A percentile compares a stretch with the other conserved stretches of the same genome.
Evolutionary conservation across 169 alveolate species (phyloP).

Genomic region (Eimeria zaria): DNA sequence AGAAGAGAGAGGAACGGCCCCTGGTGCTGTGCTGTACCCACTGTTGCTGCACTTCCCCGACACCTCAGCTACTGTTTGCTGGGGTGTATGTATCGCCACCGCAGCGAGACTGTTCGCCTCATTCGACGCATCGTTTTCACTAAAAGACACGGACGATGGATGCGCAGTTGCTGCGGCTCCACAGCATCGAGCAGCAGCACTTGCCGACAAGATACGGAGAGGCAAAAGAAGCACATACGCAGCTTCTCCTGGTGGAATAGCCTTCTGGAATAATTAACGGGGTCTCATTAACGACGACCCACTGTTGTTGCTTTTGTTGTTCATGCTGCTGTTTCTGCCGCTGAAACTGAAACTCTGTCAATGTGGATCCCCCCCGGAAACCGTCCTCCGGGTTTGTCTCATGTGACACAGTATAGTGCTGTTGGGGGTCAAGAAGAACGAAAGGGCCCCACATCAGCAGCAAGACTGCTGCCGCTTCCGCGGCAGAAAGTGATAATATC

Average conservation of each 20-base stretch:
- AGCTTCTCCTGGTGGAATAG: background rate
- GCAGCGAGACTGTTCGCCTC: constrained; percentile 19
- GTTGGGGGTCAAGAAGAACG: background rate
- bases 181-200: constrained; percentile 53
- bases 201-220: constrained; percentile 5
- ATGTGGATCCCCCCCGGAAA: background rate
- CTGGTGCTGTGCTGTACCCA: constrained; percentile 19
- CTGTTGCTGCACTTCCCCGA: constrained; percentile 12
- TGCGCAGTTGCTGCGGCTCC: constrained; percentile 14
- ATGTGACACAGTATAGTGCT: background rate
- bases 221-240: constrained; percentile 16
- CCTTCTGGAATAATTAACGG: background rate
- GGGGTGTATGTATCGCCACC: constrained; percentile 24
- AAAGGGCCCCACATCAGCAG: background rate
- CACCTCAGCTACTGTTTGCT: constrained; percentile 34
- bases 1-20: constrained; percentile 3
- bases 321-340: constrained; percentile 3
- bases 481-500: background rate
- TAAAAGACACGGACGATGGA: background rate
- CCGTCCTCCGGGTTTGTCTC: background rate
- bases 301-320: background rate
- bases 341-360: background rate
- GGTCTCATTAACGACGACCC: constrained; percentile 4
- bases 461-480: background rate
- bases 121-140: constrained; percentile 25